Percentiles rank a stretch among this genome's conserved stretches.
Conservation (phyloP, 305 asterid genomes). For the Plantago coronopus region DNA sequence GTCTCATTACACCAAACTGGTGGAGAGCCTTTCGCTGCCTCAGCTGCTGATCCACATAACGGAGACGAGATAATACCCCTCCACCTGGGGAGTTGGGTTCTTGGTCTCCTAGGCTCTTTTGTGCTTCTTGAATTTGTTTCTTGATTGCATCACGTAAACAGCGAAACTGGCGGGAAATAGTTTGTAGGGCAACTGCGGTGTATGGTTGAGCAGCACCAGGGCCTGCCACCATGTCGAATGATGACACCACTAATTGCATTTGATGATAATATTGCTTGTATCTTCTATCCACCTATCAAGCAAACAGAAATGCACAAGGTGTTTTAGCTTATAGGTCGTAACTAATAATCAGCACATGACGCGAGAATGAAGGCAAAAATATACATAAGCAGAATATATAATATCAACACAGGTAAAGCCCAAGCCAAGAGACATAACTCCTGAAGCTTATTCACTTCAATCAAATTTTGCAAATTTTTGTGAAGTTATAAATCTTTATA, state of each 20-base stretch:
- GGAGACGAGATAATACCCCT: conserved; percentile 55
- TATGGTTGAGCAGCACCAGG: conserved; percentile 63
- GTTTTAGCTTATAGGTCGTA: conserved; percentile 8
- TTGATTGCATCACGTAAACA: conserved; percentile 59
- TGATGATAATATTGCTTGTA: conserved; percentile 61
- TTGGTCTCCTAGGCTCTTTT: conserved; percentile 51
- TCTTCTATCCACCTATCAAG: conserved; percentile 59
- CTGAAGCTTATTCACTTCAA: too few species aligned
- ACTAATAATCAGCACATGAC: neutral
- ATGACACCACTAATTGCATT: conserved; percentile 58
- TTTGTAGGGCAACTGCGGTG: conserved; percentile 63
- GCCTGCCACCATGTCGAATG: conserved; percentile 63
- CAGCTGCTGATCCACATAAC: conserved; percentile 62
- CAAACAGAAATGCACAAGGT: conserved; percentile 13
- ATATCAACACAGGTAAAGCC: too few species aligned
- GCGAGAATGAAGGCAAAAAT: neutral
- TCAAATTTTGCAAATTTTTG: too few species aligned
- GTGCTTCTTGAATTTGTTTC: conserved; percentile 52
- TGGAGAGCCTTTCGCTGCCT: conserved; percentile 64
- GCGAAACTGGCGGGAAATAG: conserved; percentile 73
- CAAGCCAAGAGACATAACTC: too few species aligned
- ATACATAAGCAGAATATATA: too few species aligned
- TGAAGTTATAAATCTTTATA: too few species aligned
- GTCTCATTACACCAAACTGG: conserved; percentile 62
- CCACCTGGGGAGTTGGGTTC: conserved; percentile 30